Evolutionary conservation across 495 filamentous ascomycete genomes (phyloP).

Genomic region (Neurospora cerealis): DNA sequence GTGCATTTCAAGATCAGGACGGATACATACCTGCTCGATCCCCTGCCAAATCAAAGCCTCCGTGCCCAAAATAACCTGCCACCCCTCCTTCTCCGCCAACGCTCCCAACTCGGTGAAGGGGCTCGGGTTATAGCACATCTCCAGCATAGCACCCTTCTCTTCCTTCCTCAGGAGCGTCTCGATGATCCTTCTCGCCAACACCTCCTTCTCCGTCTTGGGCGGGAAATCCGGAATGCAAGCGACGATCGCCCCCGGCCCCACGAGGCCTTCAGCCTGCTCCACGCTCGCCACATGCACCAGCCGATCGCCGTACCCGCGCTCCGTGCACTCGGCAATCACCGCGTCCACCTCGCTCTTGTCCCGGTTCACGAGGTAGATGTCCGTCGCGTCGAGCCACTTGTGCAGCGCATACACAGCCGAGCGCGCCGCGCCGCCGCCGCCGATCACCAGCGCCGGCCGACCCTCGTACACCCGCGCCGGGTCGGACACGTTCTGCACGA

Average conservation of each 20-base stretch:
- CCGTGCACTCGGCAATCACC: conserved; percentile 47
- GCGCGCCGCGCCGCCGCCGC: conserved; percentile 62
- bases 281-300: conserved; percentile 47
- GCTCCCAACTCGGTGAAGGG: conserved; percentile 55
- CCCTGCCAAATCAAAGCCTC: conserved; percentile 71
- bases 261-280: conserved; percentile 44
- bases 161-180: conserved; percentile 43
- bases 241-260: conserved; percentile 51
- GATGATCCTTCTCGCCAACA: conserved; percentile 42
- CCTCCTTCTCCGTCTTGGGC: conserved; percentile 51
- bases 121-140: conserved; percentile 72
- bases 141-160: conserved; percentile 55
- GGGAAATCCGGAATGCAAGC: conserved; percentile 61
- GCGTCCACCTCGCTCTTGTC: conserved; percentile 51
- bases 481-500: conserved; percentile 45
- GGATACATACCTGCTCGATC: conserved; percentile 45
- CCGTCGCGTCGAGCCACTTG: conserved; percentile 52
- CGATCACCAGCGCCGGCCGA: conserved; percentile 50
- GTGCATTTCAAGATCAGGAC: not conserved
- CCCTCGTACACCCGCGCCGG: conserved; percentile 32
- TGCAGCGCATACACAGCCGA: conserved; percentile 59
- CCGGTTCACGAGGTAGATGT: conserved; percentile 63
- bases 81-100: conserved; percentile 46
- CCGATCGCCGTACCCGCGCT: conserved; percentile 37
- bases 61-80: conserved; percentile 59